phyloP scores from a whole-genome alignment of 352 stramenopile genomes.

The Aphanomyces invadans region DNA sequence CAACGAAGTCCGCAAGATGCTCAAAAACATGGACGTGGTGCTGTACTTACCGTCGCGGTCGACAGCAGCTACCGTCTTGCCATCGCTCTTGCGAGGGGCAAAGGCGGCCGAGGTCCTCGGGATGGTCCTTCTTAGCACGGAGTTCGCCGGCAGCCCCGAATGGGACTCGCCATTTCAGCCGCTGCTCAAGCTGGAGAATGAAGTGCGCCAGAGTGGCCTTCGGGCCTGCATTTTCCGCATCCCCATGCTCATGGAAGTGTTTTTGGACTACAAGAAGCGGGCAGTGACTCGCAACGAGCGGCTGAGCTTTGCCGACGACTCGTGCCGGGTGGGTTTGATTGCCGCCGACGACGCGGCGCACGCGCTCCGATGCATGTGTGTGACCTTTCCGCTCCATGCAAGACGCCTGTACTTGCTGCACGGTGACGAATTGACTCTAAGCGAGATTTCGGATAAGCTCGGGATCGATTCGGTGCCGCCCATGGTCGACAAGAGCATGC shows the following conservation, averaged over 20 bases:
- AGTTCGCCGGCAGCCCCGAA: not conserved
- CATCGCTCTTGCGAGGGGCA: not conserved
- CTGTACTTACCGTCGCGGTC: not conserved
- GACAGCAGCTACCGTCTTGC: not conserved
- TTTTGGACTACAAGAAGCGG: not conserved
- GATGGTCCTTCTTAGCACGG: not conserved
- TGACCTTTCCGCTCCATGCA: not conserved
- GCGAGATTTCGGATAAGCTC: not conserved
- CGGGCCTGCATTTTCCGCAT: not conserved
- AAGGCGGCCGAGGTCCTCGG: not conserved
- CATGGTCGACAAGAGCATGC: not conserved
- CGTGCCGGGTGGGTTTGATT: not conserved
- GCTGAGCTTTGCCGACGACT: not conserved
- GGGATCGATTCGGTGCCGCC: not conserved
- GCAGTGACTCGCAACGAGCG: not conserved
- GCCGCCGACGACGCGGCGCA: not conserved
- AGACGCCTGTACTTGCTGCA: not conserved
- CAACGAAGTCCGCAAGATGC: constrained; percentile 2
- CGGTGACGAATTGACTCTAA: not conserved
- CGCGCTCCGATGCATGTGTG: not conserved
- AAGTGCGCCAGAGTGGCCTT: not conserved
- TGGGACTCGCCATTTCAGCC: constrained; percentile 1
- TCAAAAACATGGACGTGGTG: not conserved
- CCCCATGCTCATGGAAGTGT: not conserved
- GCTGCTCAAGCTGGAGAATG: not conserved